Evolutionary conservation across 805 yeast genomes (phyloP), one percentile per base, ranked within the genome.

Genomic region (Limtongia smithiae): DNA sequence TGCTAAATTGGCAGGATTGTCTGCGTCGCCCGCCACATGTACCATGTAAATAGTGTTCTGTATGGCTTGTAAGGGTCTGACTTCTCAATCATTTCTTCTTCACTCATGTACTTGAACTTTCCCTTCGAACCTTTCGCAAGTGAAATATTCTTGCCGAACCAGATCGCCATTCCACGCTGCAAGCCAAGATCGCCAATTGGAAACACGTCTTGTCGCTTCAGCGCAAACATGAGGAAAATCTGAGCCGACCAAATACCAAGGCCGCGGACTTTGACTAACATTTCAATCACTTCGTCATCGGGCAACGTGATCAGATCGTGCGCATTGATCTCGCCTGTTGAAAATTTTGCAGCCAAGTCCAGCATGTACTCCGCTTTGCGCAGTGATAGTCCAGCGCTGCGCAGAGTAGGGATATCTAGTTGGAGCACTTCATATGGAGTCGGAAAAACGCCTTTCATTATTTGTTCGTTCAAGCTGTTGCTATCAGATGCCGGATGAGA

Each of bases 201-300:
- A 64, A 87, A 87, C 0, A 86, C 78, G 63, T 90, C 82, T 62
- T 78, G 62, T 48, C 85, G 74, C 22, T 74, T 75, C 38, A 89
- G 68, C 1, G 85, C 83, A 62, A 87, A 87, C 20, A 83, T 62
- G 15, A 85, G 67, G 65, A 88, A 90, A 96, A 90, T 90, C 46
- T 83, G 84, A 0, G 93, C 90, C 3, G 89, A 79, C 97, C 97
- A 90, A 1, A 71, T 60, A 0, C 93, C 94, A 15, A 85, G 76
- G 0, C 94, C 94, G 60, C 84, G 83, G 54, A 84, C 69, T 22
- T 64, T 63, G 0, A 76, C 74, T 45, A 83, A 65, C 49, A 74
- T 76, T 17, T 71, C 71, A 1, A 75, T 61, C 14, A 83, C 67
- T 20, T 70, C 79, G 1, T 76, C 76, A 40, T 76, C 72, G 2